Conservation (phyloP, 768 basidiomycete species). For the Boletus tomentosulus region DNA sequence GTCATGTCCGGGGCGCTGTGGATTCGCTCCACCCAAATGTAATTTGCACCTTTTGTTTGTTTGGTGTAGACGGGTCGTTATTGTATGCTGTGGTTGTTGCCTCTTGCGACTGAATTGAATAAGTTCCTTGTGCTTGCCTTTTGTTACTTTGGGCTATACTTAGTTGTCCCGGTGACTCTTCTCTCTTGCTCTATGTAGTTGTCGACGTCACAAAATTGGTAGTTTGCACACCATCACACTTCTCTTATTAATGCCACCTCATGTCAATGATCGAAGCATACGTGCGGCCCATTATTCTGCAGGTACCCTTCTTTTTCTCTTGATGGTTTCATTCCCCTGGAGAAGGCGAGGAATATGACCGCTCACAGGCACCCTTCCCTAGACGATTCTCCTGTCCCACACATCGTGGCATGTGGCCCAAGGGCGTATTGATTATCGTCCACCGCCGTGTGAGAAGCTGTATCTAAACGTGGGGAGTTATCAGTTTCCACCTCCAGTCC, state of each 20-base stretch:
- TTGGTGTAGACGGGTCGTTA: too few relatives aligned
- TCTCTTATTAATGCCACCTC: slow-evolving; percentile 12
- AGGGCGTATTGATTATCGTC: slow-evolving; percentile 8
- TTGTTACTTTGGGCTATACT: too few relatives aligned
- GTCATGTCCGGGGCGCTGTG: slow-evolving; percentile 1
- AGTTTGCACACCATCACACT: slow-evolving; percentile 5
- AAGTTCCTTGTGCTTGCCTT: neutral
- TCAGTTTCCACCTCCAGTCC: neutral
- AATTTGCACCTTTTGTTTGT: too few relatives aligned
- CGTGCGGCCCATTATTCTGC: slow-evolving; percentile 1
- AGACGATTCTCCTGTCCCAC: slow-evolving; percentile 18
- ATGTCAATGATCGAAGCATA: slow-evolving; percentile 9
- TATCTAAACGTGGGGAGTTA: slow-evolving; percentile 7
- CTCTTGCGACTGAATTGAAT: neutral
- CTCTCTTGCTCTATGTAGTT: neutral
- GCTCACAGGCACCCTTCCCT: slow-evolving; percentile 20
- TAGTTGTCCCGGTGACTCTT: neutral
- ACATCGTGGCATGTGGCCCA: slow-evolving; percentile 4
- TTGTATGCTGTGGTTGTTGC: too few relatives aligned
- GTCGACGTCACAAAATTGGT: neutral
- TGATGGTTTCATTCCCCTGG: slow-evolving; percentile 2
- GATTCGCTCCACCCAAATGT: neutral
- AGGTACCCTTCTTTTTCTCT: slow-evolving; percentile 3
- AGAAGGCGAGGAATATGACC: slow-evolving; percentile 7
- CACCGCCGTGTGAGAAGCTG: neutral